Evolutionary conservation across 805 yeast species (phyloP), one percentile per base, ranked within the genome.

Genomic region (Hagleromyces aurorensis): DNA sequence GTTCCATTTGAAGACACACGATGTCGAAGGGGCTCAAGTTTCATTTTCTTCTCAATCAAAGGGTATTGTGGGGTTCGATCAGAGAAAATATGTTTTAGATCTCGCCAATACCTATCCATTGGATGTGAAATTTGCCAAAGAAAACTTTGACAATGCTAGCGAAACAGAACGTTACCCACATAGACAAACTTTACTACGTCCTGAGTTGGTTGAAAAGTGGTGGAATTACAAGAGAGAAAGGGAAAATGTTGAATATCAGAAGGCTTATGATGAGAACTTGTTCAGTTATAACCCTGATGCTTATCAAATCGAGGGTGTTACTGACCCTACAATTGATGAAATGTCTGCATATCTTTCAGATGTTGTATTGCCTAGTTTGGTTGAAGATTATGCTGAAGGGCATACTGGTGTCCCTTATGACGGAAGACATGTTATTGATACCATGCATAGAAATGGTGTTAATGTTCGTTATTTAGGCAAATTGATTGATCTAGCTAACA

Each of bases 191-290:
- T 70, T 81, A 15, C 49, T 89, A 25, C 77, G 97, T 61, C 76
- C 75, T 41, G 97, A 89, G 60, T 91, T 95, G 11, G 74, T 89
- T 27, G 89, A 78, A 43, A 83, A 77, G 45, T 89, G 95, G 96
- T 84, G 91, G 78, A 72, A 71, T 49, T 57, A 73, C 36, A 73
- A 78, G 50, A 69, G 80, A 3, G 70, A 80, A 10, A 64, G 27
- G 10, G 47, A 47, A 15, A 44, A 40, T 14, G 22, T 43, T 11
- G 37, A 38, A 9, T 27, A 45, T 12, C 43, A 71, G 33, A 61
- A 59, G 30, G 62, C 56, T 9, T 50, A 44, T 21, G 59, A 58
- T n/a, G 63, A 59, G 34, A 59, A 61, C 12, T 38, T 64, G 31
- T 77, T 72, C 49, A 53, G 73, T 2, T 66, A 85, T 51, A 86